A percentile compares a stretch with the other conserved stretches of the same genome.
phyloP scores from a whole-genome alignment of 2,329 filamentous ascomycete genomes.

The Ophiocordyceps unilateralis region DNA sequence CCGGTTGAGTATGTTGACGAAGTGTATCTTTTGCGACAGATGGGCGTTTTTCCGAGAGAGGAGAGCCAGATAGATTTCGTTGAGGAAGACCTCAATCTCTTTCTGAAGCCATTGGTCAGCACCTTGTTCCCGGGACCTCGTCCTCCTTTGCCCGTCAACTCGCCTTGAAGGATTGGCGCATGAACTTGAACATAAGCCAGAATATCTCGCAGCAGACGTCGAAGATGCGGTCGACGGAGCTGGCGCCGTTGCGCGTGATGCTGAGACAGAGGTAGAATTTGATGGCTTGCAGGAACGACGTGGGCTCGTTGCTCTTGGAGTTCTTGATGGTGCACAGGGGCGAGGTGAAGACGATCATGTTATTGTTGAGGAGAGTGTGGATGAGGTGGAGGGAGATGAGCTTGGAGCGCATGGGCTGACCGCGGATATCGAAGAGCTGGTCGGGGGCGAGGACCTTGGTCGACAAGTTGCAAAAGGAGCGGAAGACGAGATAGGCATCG shows the following conservation, averaged over 20 bases:
- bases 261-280: slow-evolving; percentile 95
- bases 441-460: slow-evolving; percentile 82
- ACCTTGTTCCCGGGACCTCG: not conserved
- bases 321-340: slow-evolving; percentile 84
- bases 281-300: slow-evolving; percentile 81
- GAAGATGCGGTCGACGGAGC: slow-evolving; percentile 80
- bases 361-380: slow-evolving; percentile 87
- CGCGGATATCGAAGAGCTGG: slow-evolving; percentile 80
- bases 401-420: slow-evolving; percentile 94
- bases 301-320: slow-evolving; percentile 74
- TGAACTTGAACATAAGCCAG: slow-evolving; percentile 88
- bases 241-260: slow-evolving; percentile 86
- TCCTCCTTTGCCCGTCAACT: slow-evolving; percentile 6
- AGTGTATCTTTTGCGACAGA: slow-evolving; percentile 79
- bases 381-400: slow-evolving; percentile 89
- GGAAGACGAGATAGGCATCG: slow-evolving; percentile 91
- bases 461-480: slow-evolving; percentile 93
- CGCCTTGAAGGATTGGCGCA: slow-evolving; percentile 86
- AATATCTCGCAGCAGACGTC: slow-evolving; percentile 96
- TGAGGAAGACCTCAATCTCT: slow-evolving; percentile 94
- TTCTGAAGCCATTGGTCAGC: slow-evolving; percentile 38
- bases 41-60: slow-evolving; percentile 78
- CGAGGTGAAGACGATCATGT: slow-evolving; percentile 78
- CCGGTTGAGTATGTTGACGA: slow-evolving; percentile 70
- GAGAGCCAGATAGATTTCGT: slow-evolving; percentile 90